Conservation (phyloP, 1,284 basidiomycete species). For the Boletus calvinii region DNA sequence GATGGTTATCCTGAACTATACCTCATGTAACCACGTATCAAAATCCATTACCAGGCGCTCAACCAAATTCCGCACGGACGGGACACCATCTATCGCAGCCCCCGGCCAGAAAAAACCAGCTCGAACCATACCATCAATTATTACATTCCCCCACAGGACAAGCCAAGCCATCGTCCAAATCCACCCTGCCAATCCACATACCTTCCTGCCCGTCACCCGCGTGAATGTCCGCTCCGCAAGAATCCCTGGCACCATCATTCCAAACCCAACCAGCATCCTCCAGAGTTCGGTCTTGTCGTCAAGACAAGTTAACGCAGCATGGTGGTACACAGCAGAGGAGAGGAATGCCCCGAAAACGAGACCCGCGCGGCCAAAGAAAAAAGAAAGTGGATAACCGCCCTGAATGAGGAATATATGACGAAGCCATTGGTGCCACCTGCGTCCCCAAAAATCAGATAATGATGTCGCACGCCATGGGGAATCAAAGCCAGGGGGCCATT, state of each 20-base stretch:
- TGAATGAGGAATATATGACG: slow-evolving; percentile 34
- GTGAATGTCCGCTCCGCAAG: slow-evolving; percentile 40
- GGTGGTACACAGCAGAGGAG: slow-evolving; percentile 1
- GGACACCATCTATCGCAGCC: background rate
- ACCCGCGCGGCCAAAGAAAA: slow-evolving; percentile 43
- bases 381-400: slow-evolving; percentile 36
- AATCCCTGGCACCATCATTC: slow-evolving; percentile 51
- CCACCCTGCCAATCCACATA: slow-evolving; percentile 46
- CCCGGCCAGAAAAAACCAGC: background rate
- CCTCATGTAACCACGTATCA: slow-evolving; percentile 5
- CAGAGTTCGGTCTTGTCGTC: slow-evolving; percentile 40
- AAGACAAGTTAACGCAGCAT: slow-evolving; percentile 22
- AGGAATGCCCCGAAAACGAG: slow-evolving; percentile 53
- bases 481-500: slow-evolving; percentile 41
- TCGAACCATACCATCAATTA: slow-evolving; percentile 49
- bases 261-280: slow-evolving; percentile 49
- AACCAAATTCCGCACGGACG: background rate
- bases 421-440: slow-evolving; percentile 43
- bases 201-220: slow-evolving; percentile 35
- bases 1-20: background rate
- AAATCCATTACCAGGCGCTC: slow-evolving; percentile 1
- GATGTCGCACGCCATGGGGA: slow-evolving; percentile 39
- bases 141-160: slow-evolving; percentile 42
- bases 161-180: slow-evolving; percentile 51
- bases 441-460: slow-evolving; percentile 41